phyloP scores from a whole-genome alignment of 2,329 filamentous ascomycete genomes.

The Ophiocordyceps robertsii region DNA sequence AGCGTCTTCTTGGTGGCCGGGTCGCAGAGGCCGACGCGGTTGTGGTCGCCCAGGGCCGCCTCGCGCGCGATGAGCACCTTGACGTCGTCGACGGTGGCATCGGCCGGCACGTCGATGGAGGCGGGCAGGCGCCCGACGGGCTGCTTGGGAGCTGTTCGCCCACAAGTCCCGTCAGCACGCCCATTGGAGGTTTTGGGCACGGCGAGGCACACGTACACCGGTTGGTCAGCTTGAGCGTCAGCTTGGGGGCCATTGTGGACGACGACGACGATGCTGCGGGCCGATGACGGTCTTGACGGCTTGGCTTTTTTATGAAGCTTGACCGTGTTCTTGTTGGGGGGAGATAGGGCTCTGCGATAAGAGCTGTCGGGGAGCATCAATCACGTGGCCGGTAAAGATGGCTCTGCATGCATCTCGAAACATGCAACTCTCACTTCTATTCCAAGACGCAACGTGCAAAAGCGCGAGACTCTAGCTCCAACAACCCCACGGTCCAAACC shows the following conservation, averaged over 20 bases:
- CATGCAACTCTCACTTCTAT: no score
- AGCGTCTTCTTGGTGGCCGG: slow-evolving; percentile 47
- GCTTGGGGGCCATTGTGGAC: slow-evolving; percentile 17
- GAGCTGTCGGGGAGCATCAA: no score
- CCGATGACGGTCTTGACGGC: no score
- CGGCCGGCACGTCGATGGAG: slow-evolving; percentile 31
- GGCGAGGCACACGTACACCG: slow-evolving; percentile 24
- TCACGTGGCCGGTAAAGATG: no score
- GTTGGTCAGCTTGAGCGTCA: slow-evolving; percentile 29
- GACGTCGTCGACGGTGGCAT: slow-evolving; percentile 45
- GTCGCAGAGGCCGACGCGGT: slow-evolving; percentile 50
- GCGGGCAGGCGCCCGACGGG: slow-evolving; percentile 41
- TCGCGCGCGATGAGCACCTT: slow-evolving; percentile 41
- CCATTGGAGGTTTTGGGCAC: slow-evolving; percentile 4
- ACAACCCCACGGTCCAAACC: no score
- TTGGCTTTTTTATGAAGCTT: no score
- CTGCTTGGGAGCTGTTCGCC: slow-evolving; percentile 27
- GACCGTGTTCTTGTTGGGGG: no score
- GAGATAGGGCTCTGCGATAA: no score
- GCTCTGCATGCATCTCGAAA: no score
- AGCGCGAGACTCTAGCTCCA: no score
- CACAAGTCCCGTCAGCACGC: neutral
- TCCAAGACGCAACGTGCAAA: no score
- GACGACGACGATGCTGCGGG: no score
- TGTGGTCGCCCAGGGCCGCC: slow-evolving; percentile 38